Evolutionary conservation across 2,329 filamentous ascomycete species (phyloP), one percentile per base, ranked within the genome.

Genomic region (Aspergillus sp.): DNA sequence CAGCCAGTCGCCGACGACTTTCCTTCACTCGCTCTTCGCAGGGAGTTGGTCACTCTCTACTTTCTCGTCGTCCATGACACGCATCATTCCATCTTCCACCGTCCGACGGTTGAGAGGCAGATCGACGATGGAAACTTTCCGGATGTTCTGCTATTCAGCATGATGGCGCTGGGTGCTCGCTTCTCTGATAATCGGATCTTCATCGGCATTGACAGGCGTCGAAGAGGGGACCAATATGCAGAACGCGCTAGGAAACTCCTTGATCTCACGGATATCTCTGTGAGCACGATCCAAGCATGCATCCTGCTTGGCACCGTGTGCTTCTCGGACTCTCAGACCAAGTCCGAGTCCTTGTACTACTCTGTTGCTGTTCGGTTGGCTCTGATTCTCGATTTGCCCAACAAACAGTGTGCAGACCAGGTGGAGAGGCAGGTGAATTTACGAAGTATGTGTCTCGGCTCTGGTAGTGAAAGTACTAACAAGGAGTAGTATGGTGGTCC

Each of bases 211-310:
- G 55, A 57, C 28, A 47, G 55, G 8, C 46, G 55, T 1, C 19
- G 19, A 3, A 47, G 55, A 3, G 55, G 55, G 1, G 55, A 57
- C 4, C 5, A 45, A 15, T 57, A 50, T 30, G 31, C 55, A 13
- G 46, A 30, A 17, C 30, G 38, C 4, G 55, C 55, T 1, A 50
- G 55, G 23, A 45, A n/a, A 43, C 50, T 74, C 1, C 66, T 79
- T 7, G 68, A 78, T 55, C 61, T 80, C 25, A 73, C 76, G 7
- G 68, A 76, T n/a, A 70, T 79, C 17, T 76, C 73, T 4, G 57
- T 80, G 19, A 68, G 57, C 3, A 79, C 75, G 1, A 68, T 80
- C 9, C 79, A 81, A 64, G 76, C 76, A 5, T 77, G 76, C 47
- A 72, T 81, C 5, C 64, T 81, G 6, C 64, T 81, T 0, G 79